phyloP scores from a whole-genome alignment of 176 grass and related monocot genomes.

The Carex pumila region DNA sequence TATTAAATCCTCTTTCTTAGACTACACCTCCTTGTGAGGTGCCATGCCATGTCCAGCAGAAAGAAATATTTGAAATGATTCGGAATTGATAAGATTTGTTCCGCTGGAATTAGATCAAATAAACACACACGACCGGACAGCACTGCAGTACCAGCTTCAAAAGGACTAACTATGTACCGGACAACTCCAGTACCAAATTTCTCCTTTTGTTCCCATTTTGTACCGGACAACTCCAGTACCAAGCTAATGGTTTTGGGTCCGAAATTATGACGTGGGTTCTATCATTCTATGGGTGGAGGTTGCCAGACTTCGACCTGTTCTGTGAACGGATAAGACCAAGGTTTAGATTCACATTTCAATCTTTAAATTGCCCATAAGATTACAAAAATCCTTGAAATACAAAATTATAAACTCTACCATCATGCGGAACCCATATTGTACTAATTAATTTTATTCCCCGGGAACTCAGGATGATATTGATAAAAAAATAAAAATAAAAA shows the following conservation, averaged over 20 bases:
- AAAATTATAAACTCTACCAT: background rate
- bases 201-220: background rate
- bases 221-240: conserved; percentile 1
- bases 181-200: background rate
- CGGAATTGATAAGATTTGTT: too few relatives aligned
- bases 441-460: background rate
- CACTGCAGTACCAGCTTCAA: too few relatives aligned
- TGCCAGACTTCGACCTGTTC: background rate
- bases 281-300: background rate
- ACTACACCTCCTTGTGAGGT: too few relatives aligned
- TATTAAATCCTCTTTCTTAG: too few relatives aligned
- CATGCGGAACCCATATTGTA: background rate
- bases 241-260: background rate
- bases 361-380: background rate
- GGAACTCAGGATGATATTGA: background rate
- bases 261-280: background rate
- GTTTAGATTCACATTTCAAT: background rate
- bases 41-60: too few relatives aligned
- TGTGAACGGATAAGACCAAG: background rate
- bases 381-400: background rate
- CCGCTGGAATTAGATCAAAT: too few relatives aligned
- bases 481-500: too few relatives aligned
- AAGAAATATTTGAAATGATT: too few relatives aligned
- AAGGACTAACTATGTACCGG: background rate
- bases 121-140: too few relatives aligned